Conservation (phyloP, 495 filamentous ascomycete genomes). For the Hypomontagnella submonticulosa region DNA sequence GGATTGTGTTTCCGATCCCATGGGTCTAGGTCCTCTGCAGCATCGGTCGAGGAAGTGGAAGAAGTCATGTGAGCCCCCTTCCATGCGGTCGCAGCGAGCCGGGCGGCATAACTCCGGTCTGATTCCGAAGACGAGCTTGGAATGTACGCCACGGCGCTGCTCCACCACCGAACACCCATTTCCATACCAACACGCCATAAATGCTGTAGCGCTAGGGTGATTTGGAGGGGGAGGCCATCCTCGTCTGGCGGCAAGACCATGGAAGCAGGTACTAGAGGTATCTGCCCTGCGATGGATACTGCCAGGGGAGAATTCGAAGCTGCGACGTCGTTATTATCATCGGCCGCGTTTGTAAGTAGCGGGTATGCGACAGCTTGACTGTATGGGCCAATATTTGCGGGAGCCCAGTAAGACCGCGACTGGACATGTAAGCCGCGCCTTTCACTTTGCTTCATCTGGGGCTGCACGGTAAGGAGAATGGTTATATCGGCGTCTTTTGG, state of each 20-base stretch:
- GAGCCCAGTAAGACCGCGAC: slow-evolving; percentile 94
- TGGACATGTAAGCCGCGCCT: slow-evolving; percentile 85
- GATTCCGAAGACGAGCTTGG: slow-evolving; percentile 37
- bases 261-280: slow-evolving; percentile 82
- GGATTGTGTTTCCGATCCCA: slow-evolving; percentile 76
- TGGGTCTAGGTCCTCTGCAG: slow-evolving; percentile 66
- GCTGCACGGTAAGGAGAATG: slow-evolving; percentile 54
- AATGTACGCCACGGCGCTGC: slow-evolving; percentile 78
- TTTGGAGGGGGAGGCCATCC: slow-evolving; percentile 39
- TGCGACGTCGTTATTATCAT: slow-evolving; percentile 1
- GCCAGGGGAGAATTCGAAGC: slow-evolving; percentile 31
- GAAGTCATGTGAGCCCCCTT: slow-evolving; percentile 43
- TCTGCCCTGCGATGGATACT: slow-evolving; percentile 81
- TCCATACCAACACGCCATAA: slow-evolving; percentile 83
- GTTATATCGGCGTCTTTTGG: slow-evolving; percentile 68
- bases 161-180: slow-evolving; percentile 78
- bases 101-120: slow-evolving; percentile 30
- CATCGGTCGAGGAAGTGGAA: slow-evolving; percentile 31
- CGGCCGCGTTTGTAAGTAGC: slow-evolving; percentile 38
- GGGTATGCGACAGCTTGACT: slow-evolving; percentile 84
- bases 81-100: slow-evolving; percentile 51
- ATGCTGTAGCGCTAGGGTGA: slow-evolving; percentile 81
- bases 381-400: slow-evolving; percentile 97
- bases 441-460: slow-evolving; percentile 38
- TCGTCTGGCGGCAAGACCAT: slow-evolving; percentile 69